Percentiles rank a stretch among this genome's conserved stretches.
Conservation (phyloP, 2,329 filamentous ascomycete species). For the Fonsecaea erecta region DNA sequence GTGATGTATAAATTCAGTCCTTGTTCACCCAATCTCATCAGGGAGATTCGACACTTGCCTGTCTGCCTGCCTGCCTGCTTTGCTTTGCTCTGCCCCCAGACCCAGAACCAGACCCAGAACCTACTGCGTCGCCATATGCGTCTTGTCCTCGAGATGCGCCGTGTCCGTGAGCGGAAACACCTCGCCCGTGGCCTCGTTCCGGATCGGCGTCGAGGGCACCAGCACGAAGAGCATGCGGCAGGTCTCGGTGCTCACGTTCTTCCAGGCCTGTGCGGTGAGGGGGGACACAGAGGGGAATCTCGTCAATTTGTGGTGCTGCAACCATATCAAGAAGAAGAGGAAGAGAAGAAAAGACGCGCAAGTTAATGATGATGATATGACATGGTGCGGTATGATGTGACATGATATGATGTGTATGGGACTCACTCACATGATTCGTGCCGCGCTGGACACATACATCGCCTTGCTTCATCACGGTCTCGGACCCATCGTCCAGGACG, state of each 20-base stretch:
- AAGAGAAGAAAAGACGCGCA: too few species aligned
- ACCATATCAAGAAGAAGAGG: too few species aligned
- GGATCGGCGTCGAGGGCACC: conserved; percentile 30
- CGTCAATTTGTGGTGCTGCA: too few species aligned
- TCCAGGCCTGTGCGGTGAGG: conserved; percentile 27
- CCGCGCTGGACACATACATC: conserved; percentile 41
- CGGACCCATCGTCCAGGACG: conserved; percentile 40
- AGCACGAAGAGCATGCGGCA: conserved; percentile 37
- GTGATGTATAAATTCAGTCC: too few species aligned
- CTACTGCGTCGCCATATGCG: neutral
- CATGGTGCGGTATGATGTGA: too few species aligned
- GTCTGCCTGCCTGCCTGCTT: too few species aligned
- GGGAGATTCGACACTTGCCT: too few species aligned
- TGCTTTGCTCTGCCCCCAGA: too few species aligned
- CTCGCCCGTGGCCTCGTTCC: conserved; percentile 30
- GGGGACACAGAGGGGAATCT: too few species aligned
- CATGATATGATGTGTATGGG: too few species aligned
- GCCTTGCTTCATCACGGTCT: conserved; percentile 38
- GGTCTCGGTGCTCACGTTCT: conserved; percentile 30
- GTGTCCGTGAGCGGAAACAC: conserved; percentile 24
- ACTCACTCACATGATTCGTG: conserved; percentile 33
- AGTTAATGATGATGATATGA: neutral
- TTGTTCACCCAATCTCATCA: too few species aligned
- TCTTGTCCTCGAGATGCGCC: conserved; percentile 21
- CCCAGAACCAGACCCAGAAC: too few species aligned